These are phyloP conservation scores for Circinella minor DNA, from an alignment of 371 early-diverging fungal genomes.

Conservation along the genomic window DNA sequence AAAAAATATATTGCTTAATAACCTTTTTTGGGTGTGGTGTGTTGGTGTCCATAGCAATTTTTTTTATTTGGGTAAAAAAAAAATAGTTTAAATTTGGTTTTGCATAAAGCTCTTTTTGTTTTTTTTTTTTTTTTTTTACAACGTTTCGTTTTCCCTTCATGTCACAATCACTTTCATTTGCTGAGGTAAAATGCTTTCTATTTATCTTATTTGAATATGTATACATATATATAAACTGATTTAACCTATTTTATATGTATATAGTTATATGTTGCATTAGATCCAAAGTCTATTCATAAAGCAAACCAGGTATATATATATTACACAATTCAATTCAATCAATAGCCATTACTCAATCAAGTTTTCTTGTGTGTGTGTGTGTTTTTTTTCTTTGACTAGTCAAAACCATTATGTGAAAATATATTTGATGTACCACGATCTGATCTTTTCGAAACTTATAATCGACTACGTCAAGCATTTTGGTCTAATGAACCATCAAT, in stretches of 20 bases:
- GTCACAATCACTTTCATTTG: neutral
- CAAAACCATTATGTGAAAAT: constrained; percentile 14
- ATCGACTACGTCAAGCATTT: constrained; percentile 15
- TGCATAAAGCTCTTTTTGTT: no score
- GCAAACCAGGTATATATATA: neutral
- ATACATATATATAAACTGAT: neutral
- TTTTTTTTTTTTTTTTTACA: no score
- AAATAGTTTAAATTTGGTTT: no score
- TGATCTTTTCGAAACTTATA: constrained; percentile 12
- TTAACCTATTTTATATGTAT: neutral
- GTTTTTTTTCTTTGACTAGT: neutral
- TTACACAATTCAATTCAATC: neutral
- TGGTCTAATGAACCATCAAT: neutral
- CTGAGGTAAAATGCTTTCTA: neutral
- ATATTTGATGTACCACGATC: constrained; percentile 17
- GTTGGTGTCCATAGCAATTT: no score
- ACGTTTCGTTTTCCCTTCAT: neutral
- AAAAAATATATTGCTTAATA: no score
- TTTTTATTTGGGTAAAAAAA: no score
- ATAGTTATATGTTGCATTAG: neutral
- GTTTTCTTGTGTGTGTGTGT: no score
- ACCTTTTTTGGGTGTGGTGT: no score
- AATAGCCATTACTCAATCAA: neutral
- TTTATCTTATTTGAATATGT: neutral
- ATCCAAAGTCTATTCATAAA: neutral